Percentiles rank a stretch among this genome's conserved stretches.
Evolutionary conservation across 208 protist species (phyloP).

Genomic region (Wallacemonas rigidus): DNA sequence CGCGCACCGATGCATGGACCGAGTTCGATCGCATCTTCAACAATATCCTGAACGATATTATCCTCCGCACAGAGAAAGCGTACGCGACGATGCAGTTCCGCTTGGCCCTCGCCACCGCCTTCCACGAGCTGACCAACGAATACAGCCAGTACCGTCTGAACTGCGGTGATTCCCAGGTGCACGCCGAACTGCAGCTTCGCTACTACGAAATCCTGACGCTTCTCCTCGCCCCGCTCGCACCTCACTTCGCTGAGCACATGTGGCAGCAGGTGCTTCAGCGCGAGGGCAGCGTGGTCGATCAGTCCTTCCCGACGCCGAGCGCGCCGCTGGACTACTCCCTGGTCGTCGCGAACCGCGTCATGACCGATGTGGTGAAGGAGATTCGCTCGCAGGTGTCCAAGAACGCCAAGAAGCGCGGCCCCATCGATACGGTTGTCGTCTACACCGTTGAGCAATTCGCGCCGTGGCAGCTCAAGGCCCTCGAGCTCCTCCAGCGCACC

Average conservation of each 20-base stretch:
- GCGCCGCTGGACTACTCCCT: conserved; percentile 78
- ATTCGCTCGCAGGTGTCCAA: conserved; percentile 84
- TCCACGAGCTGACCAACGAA: conserved; percentile 93
- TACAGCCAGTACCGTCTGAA: conserved; percentile 94
- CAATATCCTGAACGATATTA: conserved; percentile 92
- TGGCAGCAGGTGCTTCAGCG: conserved; percentile 90
- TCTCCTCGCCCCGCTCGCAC: conserved; percentile 96
- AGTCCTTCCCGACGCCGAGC: conserved; percentile 61
- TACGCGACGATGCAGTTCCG: conserved; percentile 96
- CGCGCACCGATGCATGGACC: conserved; percentile 64
- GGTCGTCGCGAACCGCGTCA: conserved; percentile 70
- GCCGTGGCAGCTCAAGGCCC: conserved; percentile 79
- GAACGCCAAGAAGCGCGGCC: conserved; percentile 77
- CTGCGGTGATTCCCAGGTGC: conserved; percentile 72
- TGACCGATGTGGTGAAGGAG: conserved; percentile 85
- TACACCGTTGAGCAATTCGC: conserved; percentile 70
- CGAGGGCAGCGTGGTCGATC: conserved; percentile 54
- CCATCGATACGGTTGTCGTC: conserved; percentile 65
- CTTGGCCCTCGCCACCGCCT: conserved; percentile 94
- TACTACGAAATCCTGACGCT: conserved; percentile 95
- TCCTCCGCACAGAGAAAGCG: conserved; percentile 77
- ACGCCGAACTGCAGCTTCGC: conserved; percentile 68
- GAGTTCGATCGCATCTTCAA: conserved; percentile 95
- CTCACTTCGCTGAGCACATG: conserved; percentile 97
- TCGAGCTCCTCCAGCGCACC: conserved; percentile 64